Percentiles rank a stretch among this genome's conserved stretches.
phyloP scores from a whole-genome alignment of 2,329 filamentous ascomycete genomes.

The Cladosporium sp. region DNA sequence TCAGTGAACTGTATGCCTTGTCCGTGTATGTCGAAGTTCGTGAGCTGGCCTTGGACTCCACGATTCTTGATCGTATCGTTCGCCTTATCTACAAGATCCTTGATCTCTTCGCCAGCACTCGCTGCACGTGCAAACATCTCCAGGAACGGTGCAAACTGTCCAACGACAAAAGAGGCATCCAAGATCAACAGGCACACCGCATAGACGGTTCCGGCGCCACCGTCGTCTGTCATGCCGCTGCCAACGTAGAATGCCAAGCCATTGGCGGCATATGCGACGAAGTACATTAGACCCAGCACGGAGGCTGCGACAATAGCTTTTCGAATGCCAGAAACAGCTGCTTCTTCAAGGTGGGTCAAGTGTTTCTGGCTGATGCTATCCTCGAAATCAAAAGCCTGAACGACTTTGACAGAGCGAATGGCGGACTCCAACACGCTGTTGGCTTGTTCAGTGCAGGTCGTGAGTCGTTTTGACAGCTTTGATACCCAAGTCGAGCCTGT shows the following conservation, averaged over 20 bases:
- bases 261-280: conserved; percentile 43
- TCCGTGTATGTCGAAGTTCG: conserved; percentile 18
- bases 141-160: conserved; percentile 59
- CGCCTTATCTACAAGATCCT: conserved; percentile 39
- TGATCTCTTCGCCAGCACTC: conserved; percentile 45
- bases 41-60: conserved; percentile 17
- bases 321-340: conserved; percentile 35
- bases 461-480: conserved; percentile 36
- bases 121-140: conserved; percentile 53
- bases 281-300: conserved; percentile 43
- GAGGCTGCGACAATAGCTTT: conserved; percentile 39
- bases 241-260: conserved; percentile 46
- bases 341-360: conserved; percentile 30
- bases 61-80: conserved; percentile 18
- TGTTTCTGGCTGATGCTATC: conserved; percentile 38
- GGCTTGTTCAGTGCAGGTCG: conserved; percentile 39
- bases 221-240: conserved; percentile 26
- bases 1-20: conserved; percentile 33
- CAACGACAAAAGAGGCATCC: conserved; percentile 60
- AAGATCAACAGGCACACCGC: conserved; percentile 62
- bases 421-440: conserved; percentile 43
- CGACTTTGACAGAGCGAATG: conserved; percentile 43
- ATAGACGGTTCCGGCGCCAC: conserved; percentile 51
- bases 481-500: conserved; percentile 40
- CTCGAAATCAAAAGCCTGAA: conserved; percentile 47